These are phyloP conservation scores for Metschnikowia chrysomelidarum DNA, from an alignment of 805 yeast species.

Conservation along the genomic window DNA sequence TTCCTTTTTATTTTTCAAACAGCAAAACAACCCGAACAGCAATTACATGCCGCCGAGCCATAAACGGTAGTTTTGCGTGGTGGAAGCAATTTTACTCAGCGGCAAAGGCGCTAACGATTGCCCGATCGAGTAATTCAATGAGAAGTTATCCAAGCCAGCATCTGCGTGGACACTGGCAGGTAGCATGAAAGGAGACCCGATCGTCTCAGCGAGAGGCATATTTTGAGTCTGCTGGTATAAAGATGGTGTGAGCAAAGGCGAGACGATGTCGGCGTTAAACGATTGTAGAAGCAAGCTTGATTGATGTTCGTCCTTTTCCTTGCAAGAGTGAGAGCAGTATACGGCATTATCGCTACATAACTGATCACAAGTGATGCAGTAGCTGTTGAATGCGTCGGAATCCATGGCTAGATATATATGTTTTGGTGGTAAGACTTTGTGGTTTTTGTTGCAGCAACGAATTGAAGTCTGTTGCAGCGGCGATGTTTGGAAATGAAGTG, in stretches of 20 bases:
- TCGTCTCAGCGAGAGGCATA: conserved; percentile 14
- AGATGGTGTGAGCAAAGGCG: conserved; percentile 40
- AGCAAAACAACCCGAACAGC: not conserved
- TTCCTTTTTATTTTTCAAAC: not conserved
- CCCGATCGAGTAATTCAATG: conserved; percentile 33
- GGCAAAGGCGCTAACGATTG: conserved; percentile 16
- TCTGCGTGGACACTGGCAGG: conserved; percentile 18
- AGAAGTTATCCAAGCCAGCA: conserved; percentile 28
- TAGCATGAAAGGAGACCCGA: conserved; percentile 25
- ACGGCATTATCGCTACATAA: conserved; percentile 19
- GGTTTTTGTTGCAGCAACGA: not conserved
- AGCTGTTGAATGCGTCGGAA: conserved; percentile 23
- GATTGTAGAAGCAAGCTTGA: conserved; percentile 17
- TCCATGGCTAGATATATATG: conserved; percentile 14
- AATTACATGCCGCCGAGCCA: conserved; percentile 33
- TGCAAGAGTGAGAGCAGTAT: conserved; percentile 34
- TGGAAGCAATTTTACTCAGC: conserved; percentile 22
- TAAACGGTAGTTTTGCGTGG: conserved; percentile 39
- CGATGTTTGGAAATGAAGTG: not conserved
- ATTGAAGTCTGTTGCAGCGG: not conserved
- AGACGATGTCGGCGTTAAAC: conserved; percentile 24
- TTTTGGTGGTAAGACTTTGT: too few relatives aligned
- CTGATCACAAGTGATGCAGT: conserved; percentile 22
- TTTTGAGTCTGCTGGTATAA: conserved; percentile 26
- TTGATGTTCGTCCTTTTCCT: conserved; percentile 30